Base-by-base conservation (phyloP, 2,329 filamentous ascomycete species). In the Ophiostoma sp. region DNA sequence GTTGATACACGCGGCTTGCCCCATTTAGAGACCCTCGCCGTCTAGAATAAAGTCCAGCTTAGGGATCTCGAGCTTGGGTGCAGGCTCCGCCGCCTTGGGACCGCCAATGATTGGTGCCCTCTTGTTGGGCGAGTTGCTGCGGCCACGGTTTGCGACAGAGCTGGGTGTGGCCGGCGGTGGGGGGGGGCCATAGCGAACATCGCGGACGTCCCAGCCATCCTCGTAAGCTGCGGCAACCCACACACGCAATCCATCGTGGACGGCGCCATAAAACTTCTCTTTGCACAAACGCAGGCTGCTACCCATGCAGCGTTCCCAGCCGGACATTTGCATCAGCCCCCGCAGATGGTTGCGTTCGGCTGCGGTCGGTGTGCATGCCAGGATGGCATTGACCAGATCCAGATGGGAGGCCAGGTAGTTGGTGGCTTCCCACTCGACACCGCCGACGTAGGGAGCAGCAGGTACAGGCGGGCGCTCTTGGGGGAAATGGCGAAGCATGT, bases 351-450 rank as follows among this genome's bases (percentile, higher is more conserved):
- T 98, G 74, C 96, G 92, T 73, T 92, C 90, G 31, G 87, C 82
- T 1, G 80, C 78, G 0, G 90, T 91, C 0, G 93, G 91, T 0
- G 96, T 88, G 74, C 92, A 95, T 0, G 95, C 93, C 73, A 98
- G 84, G 73, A 98, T 89, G 39, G 94, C 95, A 79, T 98, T 99
- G 78, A 98, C 84, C 12, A 99, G 90, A 79, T 98, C 96, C 11
- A 99, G 87, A 79, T 99, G 95, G 0, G 93, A 93, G 22, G 95
- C 94, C 12, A 98, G 87, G 80, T 98, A 98, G 82, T 97, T 98
- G 11, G 96, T 98, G 2, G 96, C 96, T 80, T 98, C 96, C 96
- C 96, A 98, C 82, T 99, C 96, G 11, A 98, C 96, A 71, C 96
- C 95, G 68, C 96, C 96, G 57, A 98, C 95, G 79, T 98, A 98